Conservation (phyloP, 371 early-diverging fungal genomes). For the Mortierella sp. region DNA sequence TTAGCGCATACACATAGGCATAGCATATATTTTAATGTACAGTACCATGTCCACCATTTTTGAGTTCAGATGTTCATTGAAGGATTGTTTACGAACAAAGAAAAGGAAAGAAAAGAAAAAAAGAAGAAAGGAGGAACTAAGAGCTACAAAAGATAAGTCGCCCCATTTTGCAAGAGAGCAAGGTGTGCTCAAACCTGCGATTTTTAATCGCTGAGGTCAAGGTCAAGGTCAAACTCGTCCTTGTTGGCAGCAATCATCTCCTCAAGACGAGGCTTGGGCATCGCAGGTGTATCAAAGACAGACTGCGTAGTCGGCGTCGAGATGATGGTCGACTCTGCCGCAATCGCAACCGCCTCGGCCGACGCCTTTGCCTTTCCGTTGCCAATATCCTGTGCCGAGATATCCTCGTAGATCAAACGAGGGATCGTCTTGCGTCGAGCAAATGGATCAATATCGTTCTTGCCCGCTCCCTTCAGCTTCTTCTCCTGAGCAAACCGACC, state of each 20-base stretch:
- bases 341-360: constrained; percentile 30
- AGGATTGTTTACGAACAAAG: background rate
- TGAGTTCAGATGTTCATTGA: background rate
- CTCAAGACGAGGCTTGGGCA: constrained; percentile 50
- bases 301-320: constrained; percentile 25
- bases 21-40: background rate
- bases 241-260: constrained; percentile 36
- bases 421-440: constrained; percentile 56
- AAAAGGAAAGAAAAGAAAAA: background rate
- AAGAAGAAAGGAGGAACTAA: background rate
- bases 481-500: constrained; percentile 26
- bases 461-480: constrained; percentile 22
- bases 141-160: background rate
- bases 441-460: constrained; percentile 51
- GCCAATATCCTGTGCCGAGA: constrained; percentile 16
- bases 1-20: background rate
- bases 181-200: background rate
- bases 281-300: constrained; percentile 43
- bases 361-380: constrained; percentile 8
- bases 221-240: constrained; percentile 46
- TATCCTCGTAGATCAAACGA: constrained; percentile 37
- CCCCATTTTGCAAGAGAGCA: background rate
- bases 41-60: background rate
- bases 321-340: constrained; percentile 20
- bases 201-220: constrained; percentile 45